Conservation (phyloP, 768 basidiomycete species). For the Auriscalpium microsporum region DNA sequence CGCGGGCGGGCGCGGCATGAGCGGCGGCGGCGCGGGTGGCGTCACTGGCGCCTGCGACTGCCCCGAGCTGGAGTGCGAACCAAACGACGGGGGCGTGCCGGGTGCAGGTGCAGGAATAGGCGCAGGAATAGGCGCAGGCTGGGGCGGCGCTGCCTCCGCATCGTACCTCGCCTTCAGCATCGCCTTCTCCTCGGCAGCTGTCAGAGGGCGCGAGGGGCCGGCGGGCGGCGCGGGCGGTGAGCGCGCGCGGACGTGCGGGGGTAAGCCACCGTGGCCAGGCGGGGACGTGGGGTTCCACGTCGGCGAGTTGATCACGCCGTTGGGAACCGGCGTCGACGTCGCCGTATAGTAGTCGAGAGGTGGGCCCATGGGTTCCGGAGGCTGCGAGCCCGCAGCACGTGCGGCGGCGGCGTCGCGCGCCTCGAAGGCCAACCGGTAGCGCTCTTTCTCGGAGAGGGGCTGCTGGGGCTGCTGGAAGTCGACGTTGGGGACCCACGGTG, state of each 20-base stretch:
- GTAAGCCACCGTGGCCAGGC: constrained; percentile 11
- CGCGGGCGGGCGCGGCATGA: constrained; percentile 67
- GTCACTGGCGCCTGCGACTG: constrained; percentile 15
- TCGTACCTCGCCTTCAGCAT: constrained; percentile 55
- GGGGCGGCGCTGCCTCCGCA: constrained; percentile 33
- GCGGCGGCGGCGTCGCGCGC: constrained; percentile 53
- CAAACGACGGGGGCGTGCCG: constrained; percentile 6
- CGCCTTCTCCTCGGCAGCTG: constrained; percentile 78
- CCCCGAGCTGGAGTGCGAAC: constrained; percentile 12
- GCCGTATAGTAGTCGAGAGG: constrained; percentile 8
- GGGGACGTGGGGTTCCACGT: constrained; percentile 19
- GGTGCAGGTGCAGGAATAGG: too few species aligned
- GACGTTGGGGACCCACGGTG: constrained; percentile 14
- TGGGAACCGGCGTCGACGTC: constrained; percentile 15
- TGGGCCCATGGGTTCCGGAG: not conserved
- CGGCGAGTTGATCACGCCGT: constrained; percentile 18
- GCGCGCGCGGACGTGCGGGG: constrained; percentile 21
- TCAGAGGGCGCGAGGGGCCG: constrained; percentile 29
- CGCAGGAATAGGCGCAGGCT: not conserved
- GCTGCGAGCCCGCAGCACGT: constrained; percentile 6
- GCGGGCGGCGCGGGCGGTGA: constrained; percentile 26
- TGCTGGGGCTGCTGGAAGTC: constrained; percentile 8
- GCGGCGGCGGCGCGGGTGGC: constrained; percentile 51
- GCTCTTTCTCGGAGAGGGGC: constrained; percentile 55
- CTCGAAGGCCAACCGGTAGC: constrained; percentile 53